These are phyloP conservation scores for Pseudogymnoascus sp. DNA, from an alignment of 2,329 filamentous ascomycete genomes.

Conservation along the genomic window DNA sequence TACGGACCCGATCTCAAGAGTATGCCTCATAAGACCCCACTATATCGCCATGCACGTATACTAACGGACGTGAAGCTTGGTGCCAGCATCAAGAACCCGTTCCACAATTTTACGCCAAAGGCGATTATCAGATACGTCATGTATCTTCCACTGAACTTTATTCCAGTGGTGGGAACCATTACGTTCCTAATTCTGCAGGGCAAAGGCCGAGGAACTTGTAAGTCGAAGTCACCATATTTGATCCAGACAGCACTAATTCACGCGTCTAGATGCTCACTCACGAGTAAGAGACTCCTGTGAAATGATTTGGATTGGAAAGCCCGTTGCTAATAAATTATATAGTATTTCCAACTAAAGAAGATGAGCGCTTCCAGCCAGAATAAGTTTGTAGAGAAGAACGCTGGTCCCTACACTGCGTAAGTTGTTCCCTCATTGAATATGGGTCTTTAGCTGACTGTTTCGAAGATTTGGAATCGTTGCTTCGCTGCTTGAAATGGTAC, in stretches of 20 bases:
- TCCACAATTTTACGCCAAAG: slow-evolving; percentile 48
- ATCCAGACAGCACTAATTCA: background rate
- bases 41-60: background rate
- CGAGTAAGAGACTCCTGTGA: slow-evolving; percentile 37
- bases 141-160: slow-evolving; percentile 87
- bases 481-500: slow-evolving; percentile 76
- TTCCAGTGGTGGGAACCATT: slow-evolving; percentile 77
- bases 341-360: slow-evolving; percentile 84
- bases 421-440: slow-evolving; percentile 27
- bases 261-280: slow-evolving; percentile 36
- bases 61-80: slow-evolving; percentile 37
- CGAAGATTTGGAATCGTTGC: slow-evolving; percentile 68
- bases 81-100: slow-evolving; percentile 50
- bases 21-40: background rate
- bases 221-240: background rate
- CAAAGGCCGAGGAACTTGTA: slow-evolving; percentile 37
- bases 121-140: slow-evolving; percentile 68
- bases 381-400: slow-evolving; percentile 62
- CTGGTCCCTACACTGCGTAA: slow-evolving; percentile 74
- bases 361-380: slow-evolving; percentile 61
- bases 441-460: slow-evolving; percentile 7
- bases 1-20: slow-evolving; percentile 42
- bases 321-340: background rate
- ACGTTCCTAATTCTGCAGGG: slow-evolving; percentile 75
- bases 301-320: background rate